Base-by-base conservation (phyloP, 495 filamentous ascomycete genomes). In the Penicillium bovifimosum region DNA sequence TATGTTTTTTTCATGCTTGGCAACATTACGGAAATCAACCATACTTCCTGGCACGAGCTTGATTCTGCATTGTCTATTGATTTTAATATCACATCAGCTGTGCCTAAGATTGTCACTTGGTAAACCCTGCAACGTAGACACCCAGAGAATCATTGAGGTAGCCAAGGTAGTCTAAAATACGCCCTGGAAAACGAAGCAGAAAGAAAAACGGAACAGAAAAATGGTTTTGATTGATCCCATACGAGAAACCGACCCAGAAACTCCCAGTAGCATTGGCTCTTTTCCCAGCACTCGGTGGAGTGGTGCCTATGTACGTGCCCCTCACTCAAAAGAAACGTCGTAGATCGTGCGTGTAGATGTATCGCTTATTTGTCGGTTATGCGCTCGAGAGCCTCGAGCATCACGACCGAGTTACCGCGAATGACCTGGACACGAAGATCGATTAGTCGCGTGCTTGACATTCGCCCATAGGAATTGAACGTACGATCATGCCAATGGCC, bases 361-460 rank as follows among this genome's bases (percentile, higher is more conserved):
- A 34, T 56, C 34, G n/a, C 53, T 65, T 66, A 75, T 70, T 71
- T 74, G 38, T 78, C 76, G 65, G 66, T 75, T 64, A 84, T 84
- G 53, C 81, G 79, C 51, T 84, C 81, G 38, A 84, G 65, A 40
- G 81, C 81, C 78, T 96, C 91, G 24, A 96, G 78, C 90, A 96
- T 96, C 39, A 96, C 89, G 8, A 96, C 89, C 6, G 90, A 95
- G 72, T 96, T 96, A 49, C 91, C 91, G 54, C 91, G 86, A 60
- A 96, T 96, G 48, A 85, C 78, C 79, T 81, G 28, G 5, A 18
- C 5, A 41, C 50, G 13, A 20, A 1, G 34, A 13, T 35, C 24
- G 50, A 34, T 54, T 56, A 47, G 47, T 11, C 57, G 52, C 17
- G n/a, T 16, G 8, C 39, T 28, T 2, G 13, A 6, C 5, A 13